Evolutionary conservation across 2,329 filamentous ascomycete genomes (phyloP), one percentile per base, ranked within the genome.

Genomic region (Alternaria tenuissima): DNA sequence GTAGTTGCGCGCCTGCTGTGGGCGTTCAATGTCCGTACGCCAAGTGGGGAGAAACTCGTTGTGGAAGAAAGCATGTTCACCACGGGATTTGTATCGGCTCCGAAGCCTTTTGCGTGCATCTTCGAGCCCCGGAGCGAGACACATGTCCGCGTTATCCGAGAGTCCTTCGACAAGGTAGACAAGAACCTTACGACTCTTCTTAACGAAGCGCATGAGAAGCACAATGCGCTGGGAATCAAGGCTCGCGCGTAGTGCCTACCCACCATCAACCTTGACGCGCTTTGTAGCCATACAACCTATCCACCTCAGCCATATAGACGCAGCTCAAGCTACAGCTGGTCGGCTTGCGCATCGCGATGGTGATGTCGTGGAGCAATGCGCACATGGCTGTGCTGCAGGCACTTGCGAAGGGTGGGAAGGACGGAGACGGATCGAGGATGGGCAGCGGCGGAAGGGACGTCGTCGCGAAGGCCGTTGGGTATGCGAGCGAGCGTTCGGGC

Each of bases 11-110:
- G 32, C 61, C 55, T 84, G 74, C 81, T 86, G 48, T 80, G 85
- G 65, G 83, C 83, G 0, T 84, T 84, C 22, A 82, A 85, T 55
- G 75, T 86, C 7, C 36, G 36, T 18, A 12, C 36, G 30, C 12
- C 36, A 18, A 12, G 55, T 52, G n/a, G 43, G 57, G 7, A 57
- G 58, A 9, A 30, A 61, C 1, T n/a, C 16, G 16, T 38, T 38
- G 63, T 77, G 1, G 66, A 74, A 20, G 67, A 72, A 42, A 62
- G 62, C 28, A 60, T 65, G 30, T 69, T 75, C 43, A 67, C 55
- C 0, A 60, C 61, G 0, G 71, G 63, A 0, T 68, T 76, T 32
- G 60, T 72, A 1, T 69, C 64, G 0, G 36, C 34, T n/a, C 74
- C 73, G 2, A 57, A 68, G 18, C 64, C 61, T 0, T 76, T 77